phyloP scores from a whole-genome alignment of 257 asterid genomes.

The Solanum piurae region DNA sequence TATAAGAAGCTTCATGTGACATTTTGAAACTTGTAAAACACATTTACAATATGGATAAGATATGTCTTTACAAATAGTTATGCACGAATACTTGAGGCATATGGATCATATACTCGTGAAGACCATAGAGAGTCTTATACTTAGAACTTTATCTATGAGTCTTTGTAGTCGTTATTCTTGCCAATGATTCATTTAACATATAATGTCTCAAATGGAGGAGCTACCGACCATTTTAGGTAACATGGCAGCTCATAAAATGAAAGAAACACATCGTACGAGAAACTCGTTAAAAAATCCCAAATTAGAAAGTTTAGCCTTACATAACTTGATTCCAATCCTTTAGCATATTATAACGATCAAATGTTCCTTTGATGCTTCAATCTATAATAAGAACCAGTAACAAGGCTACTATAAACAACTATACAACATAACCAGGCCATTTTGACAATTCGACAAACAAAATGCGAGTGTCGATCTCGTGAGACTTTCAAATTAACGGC shows the following conservation, averaged over 20 bases:
- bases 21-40: neutral
- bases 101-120: neutral
- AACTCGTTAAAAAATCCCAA: neutral
- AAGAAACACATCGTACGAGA: neutral
- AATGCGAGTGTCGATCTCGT: neutral
- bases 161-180: neutral
- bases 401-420: neutral
- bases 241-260: neutral
- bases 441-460: neutral
- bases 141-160: neutral
- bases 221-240: neutral
- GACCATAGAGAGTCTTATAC: neutral
- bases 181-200: neutral
- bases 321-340: neutral
- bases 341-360: neutral
- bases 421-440: neutral
- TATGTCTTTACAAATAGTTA: neutral
- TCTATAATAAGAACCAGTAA: neutral
- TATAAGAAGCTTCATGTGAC: neutral
- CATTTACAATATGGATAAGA: neutral
- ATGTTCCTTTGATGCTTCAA: neutral
- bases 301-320: neutral
- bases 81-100: neutral
- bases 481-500: neutral
- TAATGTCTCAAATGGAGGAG: neutral